A percentile compares a stretch with the other conserved stretches of the same genome.
Conservation (phyloP, 495 filamentous ascomycete genomes). For the Elasticomyces elasticus region DNA sequence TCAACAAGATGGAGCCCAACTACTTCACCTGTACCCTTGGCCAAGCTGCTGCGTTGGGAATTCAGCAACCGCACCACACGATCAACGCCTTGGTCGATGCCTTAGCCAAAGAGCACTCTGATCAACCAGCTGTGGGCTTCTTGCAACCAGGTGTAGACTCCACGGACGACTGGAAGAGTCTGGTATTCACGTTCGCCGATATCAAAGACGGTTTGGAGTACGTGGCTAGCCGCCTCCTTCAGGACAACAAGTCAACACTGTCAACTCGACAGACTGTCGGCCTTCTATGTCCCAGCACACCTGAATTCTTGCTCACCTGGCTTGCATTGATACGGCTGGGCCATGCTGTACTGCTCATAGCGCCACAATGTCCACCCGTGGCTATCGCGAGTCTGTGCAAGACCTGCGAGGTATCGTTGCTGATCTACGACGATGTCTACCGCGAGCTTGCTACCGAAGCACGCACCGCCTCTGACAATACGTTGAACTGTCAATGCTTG, state of each 20-base stretch:
- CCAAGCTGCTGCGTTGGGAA: slow-evolving; percentile 33
- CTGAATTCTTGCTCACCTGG: slow-evolving; percentile 44
- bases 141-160: slow-evolving; percentile 12
- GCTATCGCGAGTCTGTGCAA: slow-evolving; percentile 41
- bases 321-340: slow-evolving; percentile 43
- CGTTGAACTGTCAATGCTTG: neutral
- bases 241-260: neutral
- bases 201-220: slow-evolving; percentile 7
- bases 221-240: slow-evolving; percentile 11
- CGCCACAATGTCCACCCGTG: slow-evolving; percentile 40
- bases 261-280: slow-evolving; percentile 29
- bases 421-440: slow-evolving; percentile 34
- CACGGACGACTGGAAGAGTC: neutral
- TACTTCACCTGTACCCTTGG: slow-evolving; percentile 47
- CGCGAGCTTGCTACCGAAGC: slow-evolving; percentile 18
- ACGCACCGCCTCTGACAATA: neutral
- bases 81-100: slow-evolving; percentile 38
- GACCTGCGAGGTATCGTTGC: slow-evolving; percentile 24
- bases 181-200: slow-evolving; percentile 29
- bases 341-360: slow-evolving; percentile 42
- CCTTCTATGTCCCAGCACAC: slow-evolving; percentile 40
- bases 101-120: slow-evolving; percentile 30
- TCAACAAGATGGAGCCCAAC: slow-evolving; percentile 23
- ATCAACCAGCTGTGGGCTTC: slow-evolving; percentile 38
- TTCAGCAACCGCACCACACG: slow-evolving; percentile 28